Evolutionary conservation across 768 basidiomycete genomes (phyloP).

Genomic region (Pholiota microspora): DNA sequence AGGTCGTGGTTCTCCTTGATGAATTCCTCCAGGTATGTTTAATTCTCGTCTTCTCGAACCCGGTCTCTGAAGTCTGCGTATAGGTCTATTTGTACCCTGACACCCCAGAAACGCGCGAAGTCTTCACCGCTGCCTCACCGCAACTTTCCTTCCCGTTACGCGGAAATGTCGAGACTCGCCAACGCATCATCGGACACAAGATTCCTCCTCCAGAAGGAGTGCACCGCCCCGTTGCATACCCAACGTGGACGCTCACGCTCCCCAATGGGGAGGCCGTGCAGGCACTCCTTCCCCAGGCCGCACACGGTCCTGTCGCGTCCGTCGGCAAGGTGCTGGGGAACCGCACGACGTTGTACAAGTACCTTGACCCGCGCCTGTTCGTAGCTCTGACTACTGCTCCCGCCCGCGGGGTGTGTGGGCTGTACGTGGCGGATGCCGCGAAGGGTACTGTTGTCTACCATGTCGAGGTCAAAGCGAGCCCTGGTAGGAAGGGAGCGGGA

Average conservation of each 20-base stretch:
- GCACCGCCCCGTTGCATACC: constrained; percentile 27
- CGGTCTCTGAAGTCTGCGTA: not conserved
- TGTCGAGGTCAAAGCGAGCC: constrained; percentile 43
- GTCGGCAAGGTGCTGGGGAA: constrained; percentile 85
- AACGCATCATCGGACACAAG: constrained; percentile 58
- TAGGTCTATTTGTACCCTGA: constrained; percentile 72
- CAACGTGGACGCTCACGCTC: constrained; percentile 47
- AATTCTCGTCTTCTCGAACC: not conserved
- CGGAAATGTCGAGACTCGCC: constrained; percentile 37
- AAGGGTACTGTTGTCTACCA: constrained; percentile 80
- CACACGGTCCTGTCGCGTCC: constrained; percentile 62
- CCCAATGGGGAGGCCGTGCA: constrained; percentile 56
- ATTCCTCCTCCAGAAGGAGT: constrained; percentile 40
- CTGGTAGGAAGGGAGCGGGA: not conserved
- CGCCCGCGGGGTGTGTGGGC: constrained; percentile 40
- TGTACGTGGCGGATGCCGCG: constrained; percentile 78
- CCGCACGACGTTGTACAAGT: constrained; percentile 90
- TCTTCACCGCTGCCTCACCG: constrained; percentile 43
- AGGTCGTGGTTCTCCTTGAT: constrained; percentile 66
- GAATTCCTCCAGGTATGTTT: constrained; percentile 68
- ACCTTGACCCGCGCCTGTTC: constrained; percentile 81
- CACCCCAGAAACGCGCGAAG: constrained; percentile 38
- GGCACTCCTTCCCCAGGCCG: constrained; percentile 43
- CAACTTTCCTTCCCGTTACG: constrained; percentile 57
- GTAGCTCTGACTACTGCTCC: constrained; percentile 55